A percentile compares a stretch with the other conserved stretches of the same genome.
Conservation (phyloP, 2,329 filamentous ascomycete species). For the Trichoderma sp. region DNA sequence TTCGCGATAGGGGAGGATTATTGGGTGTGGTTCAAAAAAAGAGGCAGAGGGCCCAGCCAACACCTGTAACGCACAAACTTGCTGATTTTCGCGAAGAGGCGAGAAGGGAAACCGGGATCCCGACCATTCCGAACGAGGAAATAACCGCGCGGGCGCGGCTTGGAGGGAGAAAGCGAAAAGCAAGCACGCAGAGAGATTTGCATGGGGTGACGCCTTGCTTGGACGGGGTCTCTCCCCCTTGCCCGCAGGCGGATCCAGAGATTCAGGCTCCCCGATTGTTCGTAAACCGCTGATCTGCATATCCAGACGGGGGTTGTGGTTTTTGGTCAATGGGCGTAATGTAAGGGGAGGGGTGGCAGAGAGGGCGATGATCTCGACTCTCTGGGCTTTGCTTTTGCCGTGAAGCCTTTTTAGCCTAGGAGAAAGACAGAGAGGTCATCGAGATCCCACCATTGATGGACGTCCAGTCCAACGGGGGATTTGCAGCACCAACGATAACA, state of each 20-base stretch:
- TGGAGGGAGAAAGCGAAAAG: not conserved
- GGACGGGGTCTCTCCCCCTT: not conserved
- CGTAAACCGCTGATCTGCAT: conserved; percentile 4
- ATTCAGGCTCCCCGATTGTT: conserved; percentile 10
- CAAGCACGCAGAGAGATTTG: not conserved
- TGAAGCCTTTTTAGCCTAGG: not conserved
- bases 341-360: not conserved
- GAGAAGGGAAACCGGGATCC: not conserved
- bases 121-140: conserved; percentile 16
- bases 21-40: not conserved
- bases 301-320: not conserved
- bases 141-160: conserved; percentile 13
- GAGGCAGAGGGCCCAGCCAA: not conserved
- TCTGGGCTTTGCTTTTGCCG: not conserved
- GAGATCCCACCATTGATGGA: not conserved
- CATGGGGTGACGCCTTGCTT: conserved; percentile 1
- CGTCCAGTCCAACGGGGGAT: not conserved
- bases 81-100: not conserved
- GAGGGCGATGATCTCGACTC: not conserved
- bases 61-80: not conserved
- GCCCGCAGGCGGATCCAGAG: not conserved
- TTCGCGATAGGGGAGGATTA: not conserved
- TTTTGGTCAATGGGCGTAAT: not conserved
- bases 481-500: not conserved
- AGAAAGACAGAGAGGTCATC: not conserved